Base-by-base conservation (phyloP, 352 stramenopile species). In the Phytophthora megakarya region DNA sequence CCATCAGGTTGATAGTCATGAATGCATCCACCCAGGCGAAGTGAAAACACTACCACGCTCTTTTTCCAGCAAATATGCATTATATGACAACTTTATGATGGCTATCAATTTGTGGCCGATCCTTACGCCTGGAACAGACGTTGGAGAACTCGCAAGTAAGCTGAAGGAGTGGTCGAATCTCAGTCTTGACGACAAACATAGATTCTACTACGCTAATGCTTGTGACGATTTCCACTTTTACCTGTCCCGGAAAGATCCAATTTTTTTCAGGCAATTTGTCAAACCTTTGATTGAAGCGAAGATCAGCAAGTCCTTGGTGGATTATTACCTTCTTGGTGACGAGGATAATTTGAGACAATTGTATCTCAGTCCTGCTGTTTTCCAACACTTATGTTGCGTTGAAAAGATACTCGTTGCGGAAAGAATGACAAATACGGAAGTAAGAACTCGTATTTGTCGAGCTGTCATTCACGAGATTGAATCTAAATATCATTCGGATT, bases 161-260 rank as follows among this genome's bases (percentile, higher is more conserved):
- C 22, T 89, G n/a, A 74, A 67, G 19, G 21, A 16, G 4, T 89
- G 78, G 80, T 47, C 47, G 11, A 28, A 19, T 0, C 22, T 81
- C 21, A 61, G 30, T 28, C 13, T 21, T 5, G 15, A 23, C 0
- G 61, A 75, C 28, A 86, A 84, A 51, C 18, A 46, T 21, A 42
- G 21, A 15, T 67, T 79, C 30, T 89, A 86, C 65, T 83, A 66
- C 40, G 26, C 38, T 15, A 73, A 88, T 30, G 70, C 70, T 1
- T 82, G 65, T 39, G 70, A 84, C 48, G 78, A 88, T 60, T 33
- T 89, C 8, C 61, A 89, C 54, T 70, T 88, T n/a, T 89, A 81
- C 43, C 45, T 89, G 10, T 83, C 63, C 63, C 70, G 71, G 32
- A 83, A 80, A 61, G 80, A 89, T 55, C 65, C 42, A 35, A 25